phyloP scores from a whole-genome alignment of 495 filamentous ascomycete genomes.

The Bacidia rubella region DNA sequence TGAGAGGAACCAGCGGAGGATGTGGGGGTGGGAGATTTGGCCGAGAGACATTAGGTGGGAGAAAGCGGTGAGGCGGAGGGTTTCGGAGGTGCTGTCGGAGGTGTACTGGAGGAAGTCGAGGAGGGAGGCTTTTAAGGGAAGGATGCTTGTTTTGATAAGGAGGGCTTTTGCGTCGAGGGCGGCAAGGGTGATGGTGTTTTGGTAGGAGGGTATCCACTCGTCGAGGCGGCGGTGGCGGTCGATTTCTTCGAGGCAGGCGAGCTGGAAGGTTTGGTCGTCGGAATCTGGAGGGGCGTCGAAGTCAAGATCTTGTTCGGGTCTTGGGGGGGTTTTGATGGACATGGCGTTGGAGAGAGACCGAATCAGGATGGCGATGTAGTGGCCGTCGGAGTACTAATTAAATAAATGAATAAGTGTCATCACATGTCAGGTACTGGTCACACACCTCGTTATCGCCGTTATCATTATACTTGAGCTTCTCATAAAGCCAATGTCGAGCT shows the following conservation, averaged over 20 bases:
- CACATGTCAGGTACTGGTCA: neutral
- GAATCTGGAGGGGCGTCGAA: slow-evolving; percentile 25
- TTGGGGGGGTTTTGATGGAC: slow-evolving; percentile 35
- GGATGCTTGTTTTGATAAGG: slow-evolving; percentile 58
- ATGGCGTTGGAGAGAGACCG: slow-evolving; percentile 64
- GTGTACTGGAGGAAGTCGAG: slow-evolving; percentile 72
- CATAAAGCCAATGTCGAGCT: slow-evolving; percentile 68
- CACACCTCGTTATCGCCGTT: slow-evolving; percentile 68
- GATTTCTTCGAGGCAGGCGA: slow-evolving; percentile 66
- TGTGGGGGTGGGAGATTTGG: slow-evolving; percentile 42
- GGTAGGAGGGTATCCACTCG: slow-evolving; percentile 81
- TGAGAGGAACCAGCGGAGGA: slow-evolving; percentile 58
- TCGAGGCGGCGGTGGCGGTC: slow-evolving; percentile 85
- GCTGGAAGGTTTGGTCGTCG: slow-evolving; percentile 38
- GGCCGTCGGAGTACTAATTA: slow-evolving; percentile 60
- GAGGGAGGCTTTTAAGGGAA: slow-evolving; percentile 34
- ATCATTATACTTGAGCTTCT: slow-evolving; percentile 84
- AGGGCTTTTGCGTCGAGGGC: slow-evolving; percentile 64
- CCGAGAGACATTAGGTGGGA: slow-evolving; percentile 69
- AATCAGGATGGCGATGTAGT: slow-evolving; percentile 75
- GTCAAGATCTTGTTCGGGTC: slow-evolving; percentile 9
- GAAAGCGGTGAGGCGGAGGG: slow-evolving; percentile 73
- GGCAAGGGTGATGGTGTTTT: slow-evolving; percentile 77
- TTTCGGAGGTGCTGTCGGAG: slow-evolving; percentile 59
- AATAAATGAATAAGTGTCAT: neutral